phyloP scores from a whole-genome alignment of 2,329 filamentous ascomycete species.

The Clarireedia monteithiana region DNA sequence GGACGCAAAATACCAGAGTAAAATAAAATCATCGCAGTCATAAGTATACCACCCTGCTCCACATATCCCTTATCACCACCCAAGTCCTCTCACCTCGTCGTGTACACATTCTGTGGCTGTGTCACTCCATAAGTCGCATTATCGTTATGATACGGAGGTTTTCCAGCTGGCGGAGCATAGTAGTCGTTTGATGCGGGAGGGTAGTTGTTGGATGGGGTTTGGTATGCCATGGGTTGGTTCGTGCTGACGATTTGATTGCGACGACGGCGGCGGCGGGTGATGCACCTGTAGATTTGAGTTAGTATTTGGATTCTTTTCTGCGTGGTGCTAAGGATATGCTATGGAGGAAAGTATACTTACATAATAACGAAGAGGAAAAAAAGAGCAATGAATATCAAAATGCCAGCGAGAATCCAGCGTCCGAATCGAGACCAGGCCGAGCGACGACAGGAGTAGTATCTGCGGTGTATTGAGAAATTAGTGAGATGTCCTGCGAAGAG shows the following conservation, averaged over 20 bases:
- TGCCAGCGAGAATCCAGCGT: constrained; percentile 18
- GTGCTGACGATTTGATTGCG: constrained; percentile 1
- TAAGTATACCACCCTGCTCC: no score
- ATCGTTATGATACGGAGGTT: constrained; percentile 7
- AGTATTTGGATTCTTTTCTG: neutral
- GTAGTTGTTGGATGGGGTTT: neutral
- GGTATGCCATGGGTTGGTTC: constrained; percentile 8
- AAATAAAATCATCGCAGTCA: no score
- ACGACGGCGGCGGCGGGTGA: constrained; percentile 4
- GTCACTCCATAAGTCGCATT: constrained; percentile 14
- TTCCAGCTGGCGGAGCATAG: constrained; percentile 6
- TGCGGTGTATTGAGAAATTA: neutral
- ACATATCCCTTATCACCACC: neutral
- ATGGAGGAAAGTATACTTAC: constrained; percentile 8
- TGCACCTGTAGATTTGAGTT: neutral
- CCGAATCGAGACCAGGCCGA: constrained; percentile 16
- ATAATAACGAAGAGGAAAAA: constrained; percentile 12
- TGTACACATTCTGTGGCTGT: constrained; percentile 14
- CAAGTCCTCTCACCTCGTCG: neutral
- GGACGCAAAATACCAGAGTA: no score
- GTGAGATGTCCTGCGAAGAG: neutral
- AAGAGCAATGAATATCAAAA: constrained; percentile 16
- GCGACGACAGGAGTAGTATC: constrained; percentile 7
- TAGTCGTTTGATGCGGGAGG: neutral
- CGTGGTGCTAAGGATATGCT: neutral